Base-by-base conservation (phyloP, 305 asterid species). In the Euphrasia arctica region DNA sequence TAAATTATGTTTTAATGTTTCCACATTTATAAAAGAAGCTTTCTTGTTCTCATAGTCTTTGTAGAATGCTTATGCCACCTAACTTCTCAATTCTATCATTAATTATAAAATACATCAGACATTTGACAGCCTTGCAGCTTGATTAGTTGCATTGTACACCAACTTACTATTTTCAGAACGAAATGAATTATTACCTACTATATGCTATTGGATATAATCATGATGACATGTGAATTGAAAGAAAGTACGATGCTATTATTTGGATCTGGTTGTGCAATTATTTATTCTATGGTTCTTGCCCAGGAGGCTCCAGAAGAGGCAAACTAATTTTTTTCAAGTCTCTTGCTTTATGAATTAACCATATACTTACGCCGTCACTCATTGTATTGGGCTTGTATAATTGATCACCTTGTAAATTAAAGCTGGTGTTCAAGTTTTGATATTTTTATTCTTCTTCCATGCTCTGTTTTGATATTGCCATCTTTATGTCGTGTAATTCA, bases 401-500 rank as follows among this genome's bases (percentile, higher is more conserved):
- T 9, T 45, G n/a, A 48, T 4, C 54, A n/a, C 7, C 54, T 48
- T 49, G 27, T 49, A 49, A 49, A 13, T 14, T 49, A 12, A 49
- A 13, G 55, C 14, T 49, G 55, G 55, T 48, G 54, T 49, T 49
- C 14, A 5, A 49, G 8, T 13, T 12, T 14, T 49, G 14, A 13
- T 13, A 42, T 42, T 42, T 42, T 42, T 13, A 48, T 49, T 49
- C 25, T 49, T 49, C 55, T 49, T 5, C 27, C 55, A 47, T 10
- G 12, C 12, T 47, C 42, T 8, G 60, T 68, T 45, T 63, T 45
- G 66, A 72, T 29, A 32, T 45, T 47, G 28, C 34, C 9, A 14
- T 58, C 65, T 22, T 68, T 27, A 8, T 72, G 55, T 12, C 13
- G 4, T 63, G 31, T 59, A 52, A n/a, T 52, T 14, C 50, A 48